These are phyloP conservation scores for Coemansia sp. DNA, from an alignment of 192 early-diverging fungal genomes.

Conservation along the genomic window DNA sequence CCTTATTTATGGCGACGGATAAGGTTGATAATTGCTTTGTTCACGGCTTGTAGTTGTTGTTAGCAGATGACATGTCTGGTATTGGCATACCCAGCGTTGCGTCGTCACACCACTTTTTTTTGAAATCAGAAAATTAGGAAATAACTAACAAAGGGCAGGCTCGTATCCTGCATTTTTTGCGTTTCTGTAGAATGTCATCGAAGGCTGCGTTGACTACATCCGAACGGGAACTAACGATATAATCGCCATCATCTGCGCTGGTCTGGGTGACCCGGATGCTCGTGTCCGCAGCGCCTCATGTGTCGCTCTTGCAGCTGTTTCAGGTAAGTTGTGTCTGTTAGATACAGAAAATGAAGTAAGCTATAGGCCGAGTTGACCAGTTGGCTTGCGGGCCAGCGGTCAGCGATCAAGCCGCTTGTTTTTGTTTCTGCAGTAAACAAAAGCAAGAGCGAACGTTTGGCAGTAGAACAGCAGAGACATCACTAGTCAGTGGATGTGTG, in stretches of 20 bases:
- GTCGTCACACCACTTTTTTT: no score
- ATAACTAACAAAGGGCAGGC: background rate
- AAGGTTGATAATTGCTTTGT: background rate
- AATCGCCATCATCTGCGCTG: conserved; percentile 68
- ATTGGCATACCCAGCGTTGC: no score
- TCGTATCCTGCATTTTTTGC: background rate
- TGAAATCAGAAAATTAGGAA: no score
- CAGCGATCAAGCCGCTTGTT: background rate
- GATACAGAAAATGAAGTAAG: no score
- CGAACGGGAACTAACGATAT: conserved; percentile 75
- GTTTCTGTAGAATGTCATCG: conserved; percentile 58
- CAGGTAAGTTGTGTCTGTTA: conserved; percentile 45
- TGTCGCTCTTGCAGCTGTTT: conserved; percentile 77
- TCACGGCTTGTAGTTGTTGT: no score
- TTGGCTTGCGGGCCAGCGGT: background rate
- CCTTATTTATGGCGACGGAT: no score
- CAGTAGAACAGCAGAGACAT: background rate
- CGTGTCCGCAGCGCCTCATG: conserved; percentile 82
- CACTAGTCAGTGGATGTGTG: background rate
- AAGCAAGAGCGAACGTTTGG: background rate
- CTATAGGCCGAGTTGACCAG: no score
- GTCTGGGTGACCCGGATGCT: conserved; percentile 76
- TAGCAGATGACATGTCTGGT: no score
- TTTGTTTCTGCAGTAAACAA: background rate
- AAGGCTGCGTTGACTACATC: conserved; percentile 85